Base-by-base conservation (phyloP, 192 early-diverging fungal species). In the Backusella circina region DNA sequence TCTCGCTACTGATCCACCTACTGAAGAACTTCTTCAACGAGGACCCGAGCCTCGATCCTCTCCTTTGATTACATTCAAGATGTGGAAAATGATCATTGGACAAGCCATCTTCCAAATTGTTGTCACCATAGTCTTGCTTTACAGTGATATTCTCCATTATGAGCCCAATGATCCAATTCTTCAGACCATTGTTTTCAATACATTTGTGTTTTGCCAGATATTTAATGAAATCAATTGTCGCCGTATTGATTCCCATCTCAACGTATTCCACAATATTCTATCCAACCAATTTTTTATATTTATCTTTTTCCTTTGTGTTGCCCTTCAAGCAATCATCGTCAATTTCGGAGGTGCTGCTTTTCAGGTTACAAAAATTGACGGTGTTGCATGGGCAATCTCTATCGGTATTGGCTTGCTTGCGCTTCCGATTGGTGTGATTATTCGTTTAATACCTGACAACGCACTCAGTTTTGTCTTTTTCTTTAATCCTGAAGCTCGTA, bases 81-180 rank as follows among this genome's bases (percentile, higher is more conserved):
- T 99, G 98, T 97, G 94, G 93, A 96, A 95, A 77, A 94, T 95
- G 90, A 98, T 99, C 51, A 80, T 97, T 32, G 93, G 93, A 8
- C 95, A 99, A 85, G 89, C 92, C 5, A 82, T 98, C n/a, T 92
- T 95, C 81, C 97, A 99, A 81, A 88, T 97, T 33, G 87, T 90
- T 8, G 88, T 96, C 28, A 94, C 91, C 36, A 86, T 96, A 76
- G 82, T 91, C 15, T 84, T 92, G 12, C 78, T 93, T 23, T 94
- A 93, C 64, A 87, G 86, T 74, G 79, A 86, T 57, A 90, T 94
- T 44, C 86, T 93, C 28, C 44, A 86, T 36, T 85, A 90, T 47
- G 75, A 79, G 18, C 23, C 33, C 15, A 72, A 80, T n/a, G 71
- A 79, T 35, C 38, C 23, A 8, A 57, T 47, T 10, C 84, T 95